A percentile compares a stretch with the other conserved stretches of the same genome.
Conservation (phyloP, 129 eudicot genomes). For the Artemisia annua region DNA sequence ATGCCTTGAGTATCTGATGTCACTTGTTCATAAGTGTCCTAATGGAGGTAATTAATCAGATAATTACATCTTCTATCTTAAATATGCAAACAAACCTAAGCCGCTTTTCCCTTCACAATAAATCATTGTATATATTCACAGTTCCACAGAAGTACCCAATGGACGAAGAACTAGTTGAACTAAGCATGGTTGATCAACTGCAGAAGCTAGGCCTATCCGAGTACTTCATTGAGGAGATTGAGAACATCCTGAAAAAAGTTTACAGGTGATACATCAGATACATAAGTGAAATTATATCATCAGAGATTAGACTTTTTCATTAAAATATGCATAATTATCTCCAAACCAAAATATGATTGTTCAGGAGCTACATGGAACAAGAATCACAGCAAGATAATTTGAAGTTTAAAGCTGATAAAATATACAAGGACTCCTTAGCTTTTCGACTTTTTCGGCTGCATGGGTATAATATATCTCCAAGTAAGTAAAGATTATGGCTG, state of each 20-base stretch:
- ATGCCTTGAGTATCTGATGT: constrained; percentile 43
- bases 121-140: constrained; percentile 5
- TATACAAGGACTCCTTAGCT: constrained; percentile 58
- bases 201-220: constrained; percentile 53
- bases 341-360: neutral
- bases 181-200: constrained; percentile 57
- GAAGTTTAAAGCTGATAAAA: constrained; percentile 17
- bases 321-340: neutral
- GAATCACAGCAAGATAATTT: constrained; percentile 9
- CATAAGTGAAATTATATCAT: too few relatives aligned
- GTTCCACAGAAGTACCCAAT: constrained; percentile 50
- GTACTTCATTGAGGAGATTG: too few relatives aligned
- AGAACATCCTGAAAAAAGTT: neutral
- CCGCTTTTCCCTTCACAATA: too few relatives aligned
- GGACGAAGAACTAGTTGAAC: constrained; percentile 49
- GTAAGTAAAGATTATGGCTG: constrained; percentile 17
- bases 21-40: constrained; percentile 42
- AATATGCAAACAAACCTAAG: too few relatives aligned
- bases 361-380: constrained; percentile 35
- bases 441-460: constrained; percentile 59
- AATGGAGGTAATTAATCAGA: constrained; percentile 37
- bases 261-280: too few relatives aligned
- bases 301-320: too few relatives aligned
- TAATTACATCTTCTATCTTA: neutral
- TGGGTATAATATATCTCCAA: constrained; percentile 45